These are phyloP conservation scores for Dioscorea zingiberensis DNA, from an alignment of 106 monocot species.

Conservation along the genomic window DNA sequence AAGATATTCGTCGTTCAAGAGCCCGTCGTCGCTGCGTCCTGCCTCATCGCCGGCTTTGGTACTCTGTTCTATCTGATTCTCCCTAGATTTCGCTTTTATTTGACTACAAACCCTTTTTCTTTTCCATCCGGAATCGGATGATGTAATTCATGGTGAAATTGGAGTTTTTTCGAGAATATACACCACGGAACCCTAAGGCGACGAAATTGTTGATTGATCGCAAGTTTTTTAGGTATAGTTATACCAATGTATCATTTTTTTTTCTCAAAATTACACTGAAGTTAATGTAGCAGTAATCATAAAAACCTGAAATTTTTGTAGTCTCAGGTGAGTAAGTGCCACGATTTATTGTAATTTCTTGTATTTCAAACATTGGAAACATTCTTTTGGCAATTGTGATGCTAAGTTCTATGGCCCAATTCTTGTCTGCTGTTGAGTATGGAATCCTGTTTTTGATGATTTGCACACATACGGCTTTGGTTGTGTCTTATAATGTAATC, in stretches of 20 bases:
- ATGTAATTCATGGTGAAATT: too few species aligned
- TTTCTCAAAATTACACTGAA: not conserved
- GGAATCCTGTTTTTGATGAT: not conserved
- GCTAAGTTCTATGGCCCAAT: not conserved
- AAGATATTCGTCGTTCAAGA: constrained; percentile 58
- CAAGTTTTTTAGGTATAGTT: not conserved
- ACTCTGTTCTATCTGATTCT: not conserved
- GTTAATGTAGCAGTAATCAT: not conserved
- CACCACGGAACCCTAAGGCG: too few species aligned
- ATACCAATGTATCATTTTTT: not conserved
- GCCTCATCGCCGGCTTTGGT: constrained; percentile 72
- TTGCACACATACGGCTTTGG: not conserved
- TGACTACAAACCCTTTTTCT: too few species aligned
- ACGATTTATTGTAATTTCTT: not conserved
- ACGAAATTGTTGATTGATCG: not conserved
- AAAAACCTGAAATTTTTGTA: not conserved
- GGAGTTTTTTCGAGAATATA: too few species aligned
- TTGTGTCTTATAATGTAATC: not conserved
- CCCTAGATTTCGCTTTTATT: too few species aligned
- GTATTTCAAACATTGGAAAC: not conserved
- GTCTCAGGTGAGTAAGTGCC: not conserved
- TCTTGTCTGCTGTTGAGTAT: too few species aligned
- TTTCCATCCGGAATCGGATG: too few species aligned
- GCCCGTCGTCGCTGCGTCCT: constrained; percentile 63
- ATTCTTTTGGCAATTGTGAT: not conserved